These are phyloP conservation scores for Diplogelasinospora grovesii DNA, from an alignment of 495 filamentous ascomycete genomes.

Conservation along the genomic window DNA sequence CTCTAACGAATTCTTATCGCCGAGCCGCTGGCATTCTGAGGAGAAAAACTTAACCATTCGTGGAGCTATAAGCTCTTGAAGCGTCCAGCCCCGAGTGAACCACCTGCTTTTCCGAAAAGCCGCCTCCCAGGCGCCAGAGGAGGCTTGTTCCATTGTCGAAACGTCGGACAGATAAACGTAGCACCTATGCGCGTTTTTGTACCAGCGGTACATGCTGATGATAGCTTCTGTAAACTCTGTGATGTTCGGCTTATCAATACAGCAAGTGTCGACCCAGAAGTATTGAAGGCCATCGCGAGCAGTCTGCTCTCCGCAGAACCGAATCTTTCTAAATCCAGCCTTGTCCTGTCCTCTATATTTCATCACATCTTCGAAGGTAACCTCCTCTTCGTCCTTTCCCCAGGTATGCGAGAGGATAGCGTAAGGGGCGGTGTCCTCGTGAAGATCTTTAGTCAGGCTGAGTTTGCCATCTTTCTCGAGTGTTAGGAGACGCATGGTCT, in stretches of 20 bases:
- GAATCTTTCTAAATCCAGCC: conserved; percentile 24
- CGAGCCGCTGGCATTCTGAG: background rate
- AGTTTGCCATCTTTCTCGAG: background rate
- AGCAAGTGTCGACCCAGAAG: conserved; percentile 6
- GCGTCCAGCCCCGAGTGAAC: background rate
- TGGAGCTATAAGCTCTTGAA: background rate
- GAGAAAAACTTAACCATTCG: background rate
- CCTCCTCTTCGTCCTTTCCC: conserved; percentile 1
- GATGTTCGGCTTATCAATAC: conserved; percentile 3
- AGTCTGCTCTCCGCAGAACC: conserved; percentile 24
- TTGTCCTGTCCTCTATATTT: background rate
- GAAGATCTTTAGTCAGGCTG: background rate
- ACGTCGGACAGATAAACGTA: conserved; percentile 27
- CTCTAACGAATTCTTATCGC: background rate
- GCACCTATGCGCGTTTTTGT: conserved; percentile 17
- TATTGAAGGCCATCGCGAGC: conserved; percentile 9
- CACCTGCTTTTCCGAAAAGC: background rate
- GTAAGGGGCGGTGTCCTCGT: background rate
- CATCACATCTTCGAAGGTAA: background rate
- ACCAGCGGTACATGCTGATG: conserved; percentile 28
- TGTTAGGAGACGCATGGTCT: background rate
- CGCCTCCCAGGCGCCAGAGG: background rate
- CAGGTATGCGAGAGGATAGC: conserved; percentile 6
- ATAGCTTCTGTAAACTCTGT: conserved; percentile 25
- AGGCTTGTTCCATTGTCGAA: too few relatives aligned